phyloP scores from a whole-genome alignment of 2,329 filamentous ascomycete genomes.

The Gyromitra esculenta region DNA sequence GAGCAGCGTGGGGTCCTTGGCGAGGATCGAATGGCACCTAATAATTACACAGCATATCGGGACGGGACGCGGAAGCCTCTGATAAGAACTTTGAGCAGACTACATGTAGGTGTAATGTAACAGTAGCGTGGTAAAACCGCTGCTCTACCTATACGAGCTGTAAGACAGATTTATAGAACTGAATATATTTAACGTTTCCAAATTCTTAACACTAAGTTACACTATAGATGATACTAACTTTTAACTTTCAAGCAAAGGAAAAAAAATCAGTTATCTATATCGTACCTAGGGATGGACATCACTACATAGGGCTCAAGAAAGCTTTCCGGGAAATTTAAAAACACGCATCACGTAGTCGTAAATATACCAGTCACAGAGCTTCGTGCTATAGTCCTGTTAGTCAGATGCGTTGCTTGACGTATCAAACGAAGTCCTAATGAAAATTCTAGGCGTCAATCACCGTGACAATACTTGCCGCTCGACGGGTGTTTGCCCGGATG shows the following conservation, averaged over 20 bases:
- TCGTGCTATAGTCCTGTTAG: neutral
- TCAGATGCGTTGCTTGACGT: neutral
- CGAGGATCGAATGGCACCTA: neutral
- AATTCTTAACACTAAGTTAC: too few species aligned
- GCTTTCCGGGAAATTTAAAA: too few species aligned
- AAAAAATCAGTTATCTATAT: too few species aligned
- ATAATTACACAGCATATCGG: conserved; percentile 30
- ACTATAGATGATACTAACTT: too few species aligned
- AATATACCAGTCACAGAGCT: neutral
- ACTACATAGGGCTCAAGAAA: too few species aligned
- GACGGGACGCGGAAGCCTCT: neutral
- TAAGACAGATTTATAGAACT: too few species aligned
- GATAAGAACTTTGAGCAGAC: neutral
- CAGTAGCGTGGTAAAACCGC: too few species aligned
- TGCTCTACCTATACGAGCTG: too few species aligned
- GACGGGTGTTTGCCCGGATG: neutral
- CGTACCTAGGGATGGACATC: too few species aligned
- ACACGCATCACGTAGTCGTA: too few species aligned
- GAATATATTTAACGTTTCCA: too few species aligned
- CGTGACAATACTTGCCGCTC: neutral
- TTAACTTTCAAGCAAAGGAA: too few species aligned
- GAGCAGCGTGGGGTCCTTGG: neutral
- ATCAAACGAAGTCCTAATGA: neutral
- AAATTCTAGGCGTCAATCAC: neutral
- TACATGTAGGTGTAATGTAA: neutral